phyloP scores from a whole-genome alignment of 208 protist species.

The Leishmania mexicana region DNA sequence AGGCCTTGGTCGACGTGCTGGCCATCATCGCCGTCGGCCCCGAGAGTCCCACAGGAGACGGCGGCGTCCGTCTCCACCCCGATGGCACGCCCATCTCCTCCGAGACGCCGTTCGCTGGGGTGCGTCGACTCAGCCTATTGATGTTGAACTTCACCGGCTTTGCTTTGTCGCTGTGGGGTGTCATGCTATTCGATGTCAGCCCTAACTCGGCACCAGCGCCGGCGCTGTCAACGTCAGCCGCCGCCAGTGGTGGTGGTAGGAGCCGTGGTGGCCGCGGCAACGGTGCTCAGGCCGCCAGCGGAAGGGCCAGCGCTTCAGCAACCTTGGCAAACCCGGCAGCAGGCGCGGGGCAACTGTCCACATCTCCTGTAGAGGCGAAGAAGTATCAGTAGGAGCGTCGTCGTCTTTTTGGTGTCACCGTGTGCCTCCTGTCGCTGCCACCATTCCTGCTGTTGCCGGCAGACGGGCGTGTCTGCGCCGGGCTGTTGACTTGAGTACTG shows the following conservation, averaged over 20 bases:
- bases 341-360: not conserved
- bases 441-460: not conserved
- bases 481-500: not conserved
- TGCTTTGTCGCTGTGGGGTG: conserved; percentile 26
- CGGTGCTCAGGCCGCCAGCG: not conserved
- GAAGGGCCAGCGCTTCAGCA: not conserved
- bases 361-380: conserved; percentile 11
- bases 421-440: not conserved
- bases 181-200: conserved; percentile 22
- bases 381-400: conserved; percentile 24
- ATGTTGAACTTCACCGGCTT: conserved; percentile 24
- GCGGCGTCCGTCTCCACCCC: conserved; percentile 7
- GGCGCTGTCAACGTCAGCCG: not conserved
- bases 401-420: not conserved
- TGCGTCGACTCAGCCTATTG: conserved; percentile 25
- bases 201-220: not conserved
- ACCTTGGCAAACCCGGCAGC: not conserved
- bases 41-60: not conserved
- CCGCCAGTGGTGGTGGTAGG: not conserved
- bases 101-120: conserved; percentile 15
- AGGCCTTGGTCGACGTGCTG: conserved; percentile 28
- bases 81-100: conserved; percentile 12
- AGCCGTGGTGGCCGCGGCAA: not conserved
- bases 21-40: conserved; percentile 16
- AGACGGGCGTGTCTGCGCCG: not conserved